These are phyloP conservation scores for Mycoemilia scoparia DNA, from an alignment of 192 early-diverging fungal genomes.

Conservation along the genomic window DNA sequence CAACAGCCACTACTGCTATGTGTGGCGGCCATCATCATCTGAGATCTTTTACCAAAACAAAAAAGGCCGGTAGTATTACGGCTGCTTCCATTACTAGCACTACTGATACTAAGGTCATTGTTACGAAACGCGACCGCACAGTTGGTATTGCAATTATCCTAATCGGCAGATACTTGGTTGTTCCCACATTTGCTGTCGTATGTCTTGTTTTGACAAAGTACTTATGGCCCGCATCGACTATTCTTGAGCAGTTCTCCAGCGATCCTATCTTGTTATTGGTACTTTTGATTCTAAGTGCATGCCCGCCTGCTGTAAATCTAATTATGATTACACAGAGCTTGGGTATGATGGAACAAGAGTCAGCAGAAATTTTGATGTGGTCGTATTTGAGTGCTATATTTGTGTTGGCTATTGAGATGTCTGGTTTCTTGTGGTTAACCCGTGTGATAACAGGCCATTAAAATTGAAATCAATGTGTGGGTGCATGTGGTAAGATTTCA, in stretches of 20 bases:
- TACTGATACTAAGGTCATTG: no score
- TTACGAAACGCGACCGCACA: no score
- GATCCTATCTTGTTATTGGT: conserved; percentile 44
- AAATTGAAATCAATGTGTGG: no score
- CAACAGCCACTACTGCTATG: no score
- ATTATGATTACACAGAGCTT: conserved; percentile 43
- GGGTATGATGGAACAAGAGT: conserved; percentile 41
- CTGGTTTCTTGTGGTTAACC: conserved; percentile 20
- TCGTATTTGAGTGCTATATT: conserved; percentile 28
- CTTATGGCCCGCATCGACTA: no score
- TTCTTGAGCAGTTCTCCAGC: conserved; percentile 12
- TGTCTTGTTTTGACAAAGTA: no score
- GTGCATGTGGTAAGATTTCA: no score
- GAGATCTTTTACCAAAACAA: no score
- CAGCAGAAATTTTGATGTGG: conserved; percentile 40
- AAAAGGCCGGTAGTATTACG: no score
- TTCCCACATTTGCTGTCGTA: conserved; percentile 9
- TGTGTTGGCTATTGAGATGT: conserved; percentile 12
- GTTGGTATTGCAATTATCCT: conserved; percentile 12
- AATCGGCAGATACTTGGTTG: conserved; percentile 17
- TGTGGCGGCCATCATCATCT: no score
- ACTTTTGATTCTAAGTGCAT: conserved; percentile 36
- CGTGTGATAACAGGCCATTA: no score
- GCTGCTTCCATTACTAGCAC: no score
- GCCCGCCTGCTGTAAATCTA: conserved; percentile 48